Conservation (phyloP, 2,329 filamentous ascomycete genomes). For the Microdochium trichocladiopsis region DNA sequence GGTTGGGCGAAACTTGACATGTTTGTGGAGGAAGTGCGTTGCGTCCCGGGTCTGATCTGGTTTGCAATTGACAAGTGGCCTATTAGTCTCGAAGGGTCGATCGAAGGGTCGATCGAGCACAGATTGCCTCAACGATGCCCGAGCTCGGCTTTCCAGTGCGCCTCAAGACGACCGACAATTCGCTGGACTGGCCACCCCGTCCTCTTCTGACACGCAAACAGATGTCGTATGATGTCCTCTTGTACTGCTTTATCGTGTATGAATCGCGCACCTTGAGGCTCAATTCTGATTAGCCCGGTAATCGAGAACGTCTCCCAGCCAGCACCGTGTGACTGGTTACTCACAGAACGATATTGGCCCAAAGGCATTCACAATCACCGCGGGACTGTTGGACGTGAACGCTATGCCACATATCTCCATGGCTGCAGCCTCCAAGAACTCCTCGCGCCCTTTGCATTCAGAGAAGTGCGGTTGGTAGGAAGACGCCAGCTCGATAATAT, state of each 20-base stretch:
- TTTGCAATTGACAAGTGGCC: no score
- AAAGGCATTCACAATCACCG: constrained; percentile 39
- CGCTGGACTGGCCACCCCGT: constrained; percentile 31
- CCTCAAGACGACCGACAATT: constrained; percentile 21
- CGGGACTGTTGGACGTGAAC: constrained; percentile 31
- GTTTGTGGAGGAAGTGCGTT: no score
- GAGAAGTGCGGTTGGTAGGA: not conserved
- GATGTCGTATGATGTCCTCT: constrained; percentile 22
- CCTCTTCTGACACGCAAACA: constrained; percentile 22
- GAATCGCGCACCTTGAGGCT: constrained; percentile 18
- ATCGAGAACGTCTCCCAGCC: no score
- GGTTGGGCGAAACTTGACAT: no score
- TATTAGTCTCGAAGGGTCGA: no score
- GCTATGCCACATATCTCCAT: constrained; percentile 34
- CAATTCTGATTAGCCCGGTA: no score
- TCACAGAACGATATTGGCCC: constrained; percentile 39
- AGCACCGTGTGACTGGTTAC: no score
- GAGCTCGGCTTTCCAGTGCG: constrained; percentile 13
- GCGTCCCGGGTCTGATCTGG: no score
- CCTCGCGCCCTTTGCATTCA: constrained; percentile 5
- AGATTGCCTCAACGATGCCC: not conserved
- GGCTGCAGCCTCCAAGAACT: constrained; percentile 24
- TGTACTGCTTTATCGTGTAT: constrained; percentile 15
- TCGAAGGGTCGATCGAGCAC: not conserved
- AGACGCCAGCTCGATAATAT: constrained; percentile 2